Evolutionary conservation across 257 asterid species (phyloP), one percentile per base, ranked within the genome.

Genomic region (Catharanthus roseus): DNA sequence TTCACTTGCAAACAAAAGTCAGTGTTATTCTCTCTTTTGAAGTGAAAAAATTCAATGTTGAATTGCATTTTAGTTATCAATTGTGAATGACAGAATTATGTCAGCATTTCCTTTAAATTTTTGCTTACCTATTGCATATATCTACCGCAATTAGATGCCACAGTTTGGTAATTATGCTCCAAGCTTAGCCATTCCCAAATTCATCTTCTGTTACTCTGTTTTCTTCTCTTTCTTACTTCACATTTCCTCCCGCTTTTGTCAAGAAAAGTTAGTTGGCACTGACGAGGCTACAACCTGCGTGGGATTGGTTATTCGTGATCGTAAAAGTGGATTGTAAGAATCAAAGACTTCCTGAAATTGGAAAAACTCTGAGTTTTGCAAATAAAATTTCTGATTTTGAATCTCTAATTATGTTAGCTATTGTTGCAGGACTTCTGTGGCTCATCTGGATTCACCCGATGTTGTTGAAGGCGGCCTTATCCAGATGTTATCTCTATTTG

Each of bases 281-380:
- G 97, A 95, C 73, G 99, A 91, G 85, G 97, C 97, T 77, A 95
- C 99, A 58, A 95, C 99, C 57, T 91, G 99, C 69, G 88, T 89
- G 24, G 96, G 99, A 26, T 61, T 95, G 73, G 85, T 83, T 71
- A 83, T 95, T 76, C 86, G 95, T 70, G 89, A 91, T 78, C 76
- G 77, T 79, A 82, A 72, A 77, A 85, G 72, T 73, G 96, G 96
- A 87, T 84, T 62, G 67, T 62, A 70, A 72, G 53, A 62, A 47
- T 47, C 53, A 16, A 47, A 47, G 53, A 47, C 53, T 47, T 47
- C 21, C 21, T 2, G 19, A 47, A 24, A 12, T 13, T 41, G 24
- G 33, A 75, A 39, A 55, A 71, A 38, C 71, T 18, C 50, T 9
- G 29, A 56, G 41, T 68, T 38, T 38, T 71, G 75, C 42, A 29